Evolutionary conservation across 192 early-diverging fungal species (phyloP).

Genomic region (Linnemannia schmuckeri): DNA sequence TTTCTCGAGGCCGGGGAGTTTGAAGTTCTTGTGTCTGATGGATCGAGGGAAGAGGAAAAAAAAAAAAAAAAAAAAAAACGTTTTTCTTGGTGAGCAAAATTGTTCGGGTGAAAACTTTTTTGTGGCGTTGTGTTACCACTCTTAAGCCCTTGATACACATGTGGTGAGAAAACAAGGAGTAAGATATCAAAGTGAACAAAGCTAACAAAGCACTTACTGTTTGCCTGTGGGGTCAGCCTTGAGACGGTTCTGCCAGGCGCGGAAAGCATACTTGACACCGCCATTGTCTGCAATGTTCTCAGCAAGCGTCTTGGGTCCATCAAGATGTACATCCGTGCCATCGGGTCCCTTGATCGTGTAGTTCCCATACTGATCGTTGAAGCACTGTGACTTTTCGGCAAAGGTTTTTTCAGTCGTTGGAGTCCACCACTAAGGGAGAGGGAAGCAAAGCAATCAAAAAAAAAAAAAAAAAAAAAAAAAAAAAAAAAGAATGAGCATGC

Average conservation of each 20-base stretch:
- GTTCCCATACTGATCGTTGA: conserved; percentile 71
- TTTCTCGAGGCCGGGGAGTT: conserved; percentile 60
- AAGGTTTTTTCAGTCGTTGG: conserved; percentile 63
- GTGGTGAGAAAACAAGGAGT: no score
- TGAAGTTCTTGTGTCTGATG: conserved; percentile 30
- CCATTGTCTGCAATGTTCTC: conserved; percentile 83
- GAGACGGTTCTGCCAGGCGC: conserved; percentile 52
- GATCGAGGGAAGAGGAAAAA: no score
- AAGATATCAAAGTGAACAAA: no score
- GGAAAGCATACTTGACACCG: conserved; percentile 61
- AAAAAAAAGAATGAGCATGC: neutral
- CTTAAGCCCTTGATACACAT: no score
- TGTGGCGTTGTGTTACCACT: no score
- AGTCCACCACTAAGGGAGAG: conserved; percentile 71
- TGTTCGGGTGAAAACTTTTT: no score
- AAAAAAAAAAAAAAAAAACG: no score
- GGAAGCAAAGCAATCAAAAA: conserved; percentile 9
- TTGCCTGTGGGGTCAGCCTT: conserved; percentile 15
- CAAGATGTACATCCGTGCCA: conserved; percentile 50
- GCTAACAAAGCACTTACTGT: conserved; percentile 2
- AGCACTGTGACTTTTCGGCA: conserved; percentile 66
- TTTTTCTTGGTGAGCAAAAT: no score
- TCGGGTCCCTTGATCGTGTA: conserved; percentile 56
- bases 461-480: conserved; percentile 1
- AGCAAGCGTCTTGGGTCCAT: conserved; percentile 66